Conservation (phyloP, 108 stramenopile species). For the Asterionellopsis glacialis region DNA sequence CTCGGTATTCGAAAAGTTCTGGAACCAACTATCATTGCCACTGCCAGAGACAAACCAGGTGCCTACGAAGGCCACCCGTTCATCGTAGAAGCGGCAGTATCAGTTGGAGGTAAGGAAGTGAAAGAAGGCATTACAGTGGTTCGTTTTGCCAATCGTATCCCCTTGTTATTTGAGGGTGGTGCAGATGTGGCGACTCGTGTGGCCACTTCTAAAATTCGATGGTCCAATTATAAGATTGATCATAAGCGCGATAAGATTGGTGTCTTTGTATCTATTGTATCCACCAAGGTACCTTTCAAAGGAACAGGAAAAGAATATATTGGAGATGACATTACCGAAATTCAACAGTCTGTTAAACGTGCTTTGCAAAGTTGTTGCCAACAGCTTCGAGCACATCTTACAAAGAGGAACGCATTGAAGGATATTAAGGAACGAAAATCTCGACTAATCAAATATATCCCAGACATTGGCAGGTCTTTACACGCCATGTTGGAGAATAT, state of each 20-base stretch:
- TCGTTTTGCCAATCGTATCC: slow-evolving; percentile 97
- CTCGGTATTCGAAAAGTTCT: slow-evolving; percentile 93
- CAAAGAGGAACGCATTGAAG: slow-evolving; percentile 69
- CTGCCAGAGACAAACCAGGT: slow-evolving; percentile 61
- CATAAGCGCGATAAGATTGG: slow-evolving; percentile 90
- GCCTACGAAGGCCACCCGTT: slow-evolving; percentile 95
- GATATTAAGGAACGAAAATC: slow-evolving; percentile 77
- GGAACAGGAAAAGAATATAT: slow-evolving; percentile 97
- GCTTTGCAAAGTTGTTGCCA: slow-evolving; percentile 78
- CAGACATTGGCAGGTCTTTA: slow-evolving; percentile 69
- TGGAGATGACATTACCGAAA: slow-evolving; percentile 81
- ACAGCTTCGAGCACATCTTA: slow-evolving; percentile 61
- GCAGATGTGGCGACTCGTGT: slow-evolving; percentile 92
- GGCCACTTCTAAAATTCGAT: slow-evolving; percentile 83
- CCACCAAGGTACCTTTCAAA: slow-evolving; percentile 97
- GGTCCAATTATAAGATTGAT: slow-evolving; percentile 94
- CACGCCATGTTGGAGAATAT: slow-evolving; percentile 69
- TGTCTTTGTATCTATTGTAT: slow-evolving; percentile 94
- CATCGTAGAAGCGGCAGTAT: slow-evolving; percentile 94
- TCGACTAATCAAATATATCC: slow-evolving; percentile 76
- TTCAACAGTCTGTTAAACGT: slow-evolving; percentile 73
- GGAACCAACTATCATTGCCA: slow-evolving; percentile 85
- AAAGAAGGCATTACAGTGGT: slow-evolving; percentile 91
- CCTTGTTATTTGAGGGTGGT: slow-evolving; percentile 93
- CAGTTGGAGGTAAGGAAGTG: slow-evolving; percentile 87